Percentiles rank a stretch among this genome's conserved stretches.
Conservation (phyloP, 345 rosid species). For the Anastatica hierochuntica region DNA sequence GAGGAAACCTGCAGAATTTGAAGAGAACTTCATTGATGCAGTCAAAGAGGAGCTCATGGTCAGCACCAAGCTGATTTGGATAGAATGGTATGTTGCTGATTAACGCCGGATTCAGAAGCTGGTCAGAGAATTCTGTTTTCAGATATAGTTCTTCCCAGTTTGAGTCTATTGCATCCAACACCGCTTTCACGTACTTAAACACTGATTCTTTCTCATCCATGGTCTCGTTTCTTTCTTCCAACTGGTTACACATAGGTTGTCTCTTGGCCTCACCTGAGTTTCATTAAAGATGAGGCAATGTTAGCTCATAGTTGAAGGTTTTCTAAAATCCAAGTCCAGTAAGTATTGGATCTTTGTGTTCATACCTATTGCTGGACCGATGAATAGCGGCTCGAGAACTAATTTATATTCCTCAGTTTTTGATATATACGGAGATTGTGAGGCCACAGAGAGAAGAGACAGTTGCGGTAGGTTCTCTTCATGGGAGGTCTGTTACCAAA, state of each 20-base stretch:
- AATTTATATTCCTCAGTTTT: slow-evolving; percentile 30
- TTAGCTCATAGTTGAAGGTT: slow-evolving; percentile 8
- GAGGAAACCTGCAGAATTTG: slow-evolving; percentile 52
- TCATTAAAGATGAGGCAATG: slow-evolving; percentile 17
- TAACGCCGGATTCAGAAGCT: slow-evolving; percentile 52
- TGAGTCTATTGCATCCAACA: slow-evolving; percentile 42
- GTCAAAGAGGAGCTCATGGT: slow-evolving; percentile 60
- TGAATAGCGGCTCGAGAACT: slow-evolving; percentile 49
- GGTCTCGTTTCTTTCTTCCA: too few relatives aligned
- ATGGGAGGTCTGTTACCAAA: slow-evolving; percentile 31
- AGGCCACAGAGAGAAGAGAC: slow-evolving; percentile 33
- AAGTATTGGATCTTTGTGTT: slow-evolving; percentile 37
- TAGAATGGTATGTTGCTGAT: slow-evolving; percentile 43
- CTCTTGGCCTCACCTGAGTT: slow-evolving; percentile 38
- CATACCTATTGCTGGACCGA: slow-evolving; percentile 58
- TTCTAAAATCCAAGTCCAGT: slow-evolving; percentile 21
- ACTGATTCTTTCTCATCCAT: slow-evolving; percentile 33
- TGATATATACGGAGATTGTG: slow-evolving; percentile 32
- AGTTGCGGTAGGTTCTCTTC: slow-evolving; percentile 28
- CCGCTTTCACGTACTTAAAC: slow-evolving; percentile 45
- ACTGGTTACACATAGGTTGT: slow-evolving; percentile 20
- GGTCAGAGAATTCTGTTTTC: slow-evolving; percentile 46
- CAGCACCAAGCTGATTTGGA: slow-evolving; percentile 40
- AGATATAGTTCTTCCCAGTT: slow-evolving; percentile 63
- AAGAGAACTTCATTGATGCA: slow-evolving; percentile 63